Conservation (phyloP, 176 grass and related monocot genomes). For the Rhynchospora tenuis region DNA sequence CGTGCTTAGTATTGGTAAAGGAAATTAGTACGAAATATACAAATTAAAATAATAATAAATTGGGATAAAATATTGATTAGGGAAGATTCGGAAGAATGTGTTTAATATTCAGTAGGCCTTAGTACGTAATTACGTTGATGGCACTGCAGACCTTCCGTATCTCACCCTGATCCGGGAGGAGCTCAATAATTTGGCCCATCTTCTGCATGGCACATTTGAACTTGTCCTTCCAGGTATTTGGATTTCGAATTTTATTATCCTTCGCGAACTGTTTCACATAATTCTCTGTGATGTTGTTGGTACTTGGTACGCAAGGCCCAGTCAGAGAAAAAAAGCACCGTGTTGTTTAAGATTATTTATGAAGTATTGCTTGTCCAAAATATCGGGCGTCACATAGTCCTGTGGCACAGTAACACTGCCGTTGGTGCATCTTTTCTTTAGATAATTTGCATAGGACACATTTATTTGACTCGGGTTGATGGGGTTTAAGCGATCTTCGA, state of each 20-base stretch:
- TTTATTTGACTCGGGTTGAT: slow-evolving; percentile 26
- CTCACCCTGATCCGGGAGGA: neutral
- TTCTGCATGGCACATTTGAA: slow-evolving; percentile 9
- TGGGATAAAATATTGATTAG: neutral
- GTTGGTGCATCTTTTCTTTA: slow-evolving; percentile 5
- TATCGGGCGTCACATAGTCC: slow-evolving; percentile 21
- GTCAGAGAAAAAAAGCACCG: slow-evolving; percentile 49
- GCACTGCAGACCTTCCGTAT: slow-evolving; percentile 22
- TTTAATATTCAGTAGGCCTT: neutral
- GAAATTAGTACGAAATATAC: neutral
- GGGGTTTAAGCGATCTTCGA: slow-evolving; percentile 15
- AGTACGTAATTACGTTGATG: neutral
- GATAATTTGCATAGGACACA: neutral
- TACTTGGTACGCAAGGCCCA: slow-evolving; percentile 9
- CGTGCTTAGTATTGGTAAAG: neutral
- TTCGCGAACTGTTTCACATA: neutral
- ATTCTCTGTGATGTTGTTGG: neutral
- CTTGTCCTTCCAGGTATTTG: neutral
- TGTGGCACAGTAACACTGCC: slow-evolving; percentile 25
- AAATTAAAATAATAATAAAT: neutral
- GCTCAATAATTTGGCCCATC: slow-evolving; percentile 11
- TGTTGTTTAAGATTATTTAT: neutral
- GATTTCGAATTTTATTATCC: neutral
- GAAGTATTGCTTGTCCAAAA: slow-evolving; percentile 41
- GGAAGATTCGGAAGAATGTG: neutral